Base-by-base conservation (phyloP, 495 filamentous ascomycete species). In the Amphirosellinia nigrospora region DNA sequence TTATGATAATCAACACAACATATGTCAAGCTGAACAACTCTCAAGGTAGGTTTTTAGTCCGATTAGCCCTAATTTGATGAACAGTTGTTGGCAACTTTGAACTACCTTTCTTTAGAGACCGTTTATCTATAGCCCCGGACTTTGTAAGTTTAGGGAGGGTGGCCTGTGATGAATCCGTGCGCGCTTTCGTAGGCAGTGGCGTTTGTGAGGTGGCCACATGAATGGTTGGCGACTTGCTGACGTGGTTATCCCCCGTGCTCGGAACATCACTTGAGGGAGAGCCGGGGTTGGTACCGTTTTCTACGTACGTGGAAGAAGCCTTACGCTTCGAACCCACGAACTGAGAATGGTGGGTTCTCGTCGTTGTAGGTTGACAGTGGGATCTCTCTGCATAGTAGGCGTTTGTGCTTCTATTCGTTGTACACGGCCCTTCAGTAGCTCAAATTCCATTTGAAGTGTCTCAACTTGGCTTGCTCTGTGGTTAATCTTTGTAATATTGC, bases 381-480 rank as follows among this genome's bases (percentile, higher is more conserved):
- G 21, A n/a, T 62, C 45, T 23, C 7, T 62, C 21, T 62, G 45
- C 9, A 41, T 41, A 15, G 41, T 32, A 13, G 34, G 11, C 3
- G 66, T 41, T 30, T 62, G 56, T 61, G 66, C 34, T 58, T 81
- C 79, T 7, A 77, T 67, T 34, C 77, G 68, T 34, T 80, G 73
- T 19, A 82, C 66, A 9, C 79, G 72, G 8, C 75, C 75, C 66
- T 80, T 81, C 26, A 82, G 46, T 3, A 83, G 75, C 56, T 80
- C 77, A 15, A 82, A 68, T 64, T 82, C 81, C 79, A 80, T 82
- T 70, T 79, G 79, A 26, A 82, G 70, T 5, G 72, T 75, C 67
- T 84, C 80, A 10, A 82, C 80, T 46, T 82, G 75, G 66, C 73
- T 80, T 4, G 81, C 78, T 41, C 75, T 76, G 45, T 76, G 74